Base-by-base conservation (phyloP, 306 rosid genomes). In the Glycine soja region DNA sequence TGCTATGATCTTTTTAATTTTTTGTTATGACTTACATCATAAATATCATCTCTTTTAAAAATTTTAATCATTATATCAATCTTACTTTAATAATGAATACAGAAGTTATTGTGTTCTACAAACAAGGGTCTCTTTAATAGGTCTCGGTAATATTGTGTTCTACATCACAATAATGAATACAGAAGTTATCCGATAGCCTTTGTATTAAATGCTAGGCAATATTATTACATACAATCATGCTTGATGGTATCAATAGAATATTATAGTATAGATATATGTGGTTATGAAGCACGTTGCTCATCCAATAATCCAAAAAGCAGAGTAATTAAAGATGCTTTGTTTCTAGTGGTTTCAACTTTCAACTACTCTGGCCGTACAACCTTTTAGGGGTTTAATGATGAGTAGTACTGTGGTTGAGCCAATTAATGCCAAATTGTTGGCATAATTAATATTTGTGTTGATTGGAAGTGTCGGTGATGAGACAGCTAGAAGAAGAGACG, bases 401-500 rank as follows among this genome's bases (percentile, higher is more conserved):
- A n/a, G 30, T 76, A 1, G 30, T 76, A 0, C 9, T 11, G 68
- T 59, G 72, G 85, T 53, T 68, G 86, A 72, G 64, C 40, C 64
- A 50, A 42, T 42, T 42, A 42, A 32, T 34, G 53, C 63, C 45
- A 67, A 18, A 10, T 56, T 16, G 84, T 83, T 14, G 84, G 76
- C 47, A 78, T 48, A 74, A 34, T 68, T 77, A 34, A 67, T 13
- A 10, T 15, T 56, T 38, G 16, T 48, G 18, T 18, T 16, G 84
- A 85, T 50, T 69, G 72, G 73, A 82, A 13, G 72, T 38, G 81
- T 13, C 82, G 76, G 34, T 69, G 91, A 64, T 36, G 83, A 53
- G 14, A 54, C 12, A 66, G 61, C 47, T n/a, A 78, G 43, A 43
- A 75, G 89, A 82, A 75, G 88, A 82, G n/a, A 87, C 89, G 95